Evolutionary conservation across 2,329 filamentous ascomycete species (phyloP).

Genomic region (Grosmannia serpens): DNA sequence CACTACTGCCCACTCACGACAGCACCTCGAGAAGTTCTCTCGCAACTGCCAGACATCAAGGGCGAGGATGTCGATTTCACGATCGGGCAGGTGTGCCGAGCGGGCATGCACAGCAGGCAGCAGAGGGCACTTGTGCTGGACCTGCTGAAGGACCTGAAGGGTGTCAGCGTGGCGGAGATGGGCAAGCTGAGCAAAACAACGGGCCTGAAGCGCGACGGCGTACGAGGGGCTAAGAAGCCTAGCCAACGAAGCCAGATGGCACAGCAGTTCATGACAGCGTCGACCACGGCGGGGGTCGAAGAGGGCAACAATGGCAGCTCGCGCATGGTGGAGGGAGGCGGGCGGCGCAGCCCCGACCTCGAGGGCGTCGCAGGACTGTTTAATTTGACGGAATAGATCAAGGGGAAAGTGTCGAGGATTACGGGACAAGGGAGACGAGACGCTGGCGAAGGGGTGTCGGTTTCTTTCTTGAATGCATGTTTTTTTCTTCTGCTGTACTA

Average conservation of each 20-base stretch:
- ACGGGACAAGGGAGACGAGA: not conserved
- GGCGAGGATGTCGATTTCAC: slow-evolving; percentile 54
- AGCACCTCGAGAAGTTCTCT: slow-evolving; percentile 65
- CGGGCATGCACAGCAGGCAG: slow-evolving; percentile 53
- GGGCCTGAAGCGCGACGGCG: slow-evolving; percentile 20
- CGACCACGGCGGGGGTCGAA: slow-evolving; percentile 18
- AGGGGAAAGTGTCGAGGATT: not conserved
- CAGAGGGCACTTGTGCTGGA: slow-evolving; percentile 76
- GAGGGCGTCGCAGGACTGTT: slow-evolving; percentile 45
- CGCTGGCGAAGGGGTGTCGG: not conserved
- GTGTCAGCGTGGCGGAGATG: slow-evolving; percentile 86
- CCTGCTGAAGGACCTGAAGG: slow-evolving; percentile 73
- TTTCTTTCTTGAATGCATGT: not conserved
- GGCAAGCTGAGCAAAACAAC: slow-evolving; percentile 61
- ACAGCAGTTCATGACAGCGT: slow-evolving; percentile 53
- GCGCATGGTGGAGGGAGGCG: slow-evolving; percentile 12
- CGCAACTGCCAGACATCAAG: slow-evolving; percentile 67
- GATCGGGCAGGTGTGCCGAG: slow-evolving; percentile 47
- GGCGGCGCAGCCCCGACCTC: slow-evolving; percentile 35
- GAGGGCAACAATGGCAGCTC: slow-evolving; percentile 5
- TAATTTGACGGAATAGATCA: slow-evolving; percentile 10
- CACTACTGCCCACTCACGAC: slow-evolving; percentile 59
- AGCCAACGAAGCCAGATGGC: slow-evolving; percentile 45
- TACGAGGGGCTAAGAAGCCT: slow-evolving; percentile 25
- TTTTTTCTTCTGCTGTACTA: not conserved